Base-by-base conservation (phyloP, 1,284 basidiomycete genomes). In the Ustanciosporium gigantosporum region DNA sequence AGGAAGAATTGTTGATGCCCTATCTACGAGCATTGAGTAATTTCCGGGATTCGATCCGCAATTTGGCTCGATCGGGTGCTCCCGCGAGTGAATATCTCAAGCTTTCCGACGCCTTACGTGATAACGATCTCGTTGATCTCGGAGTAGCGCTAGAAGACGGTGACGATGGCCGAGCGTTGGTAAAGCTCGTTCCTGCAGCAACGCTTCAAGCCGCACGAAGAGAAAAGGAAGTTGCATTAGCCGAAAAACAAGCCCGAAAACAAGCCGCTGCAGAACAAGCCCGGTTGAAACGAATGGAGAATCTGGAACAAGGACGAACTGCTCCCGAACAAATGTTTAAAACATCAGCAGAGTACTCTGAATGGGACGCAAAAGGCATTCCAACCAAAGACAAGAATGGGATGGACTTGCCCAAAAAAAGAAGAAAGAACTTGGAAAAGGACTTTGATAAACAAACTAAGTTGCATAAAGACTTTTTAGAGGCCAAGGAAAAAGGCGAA, bases 141-240 rank as follows among this genome's bases (percentile, higher is more conserved):
- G 95, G 95, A 14, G 90, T 99, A 5, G 91, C 92, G 9, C 82
- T 99, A 32, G 95, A 98, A 74, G 95, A 99, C 79, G 90, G 92
- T 81, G 73, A 73, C 27, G 91, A 92, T 81, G 91, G 92, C 86
- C 66, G 68, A 79, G 65, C 66, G 14, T 84, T 98, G 34, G 89
- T 97, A 66, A 98, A 98, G 80, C 82, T 98, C 35, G 89, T 95
- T 15, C 82, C 90, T 44, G 87, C 93, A 0, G 85, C 85, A 5
- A 86, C 91, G 55, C 82, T 99, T 25, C 85, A 90, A 58, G 87
- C 84, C 66, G 87, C 86, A 0, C 86, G 91, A 38, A 91, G 95
- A 52, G 93, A 93, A 74, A 97, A 96, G 81, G 85, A 86, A n/a
- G 86, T 84, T 1, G 82, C 83, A 34, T 81, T 81, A 1, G 87